Evolutionary conservation across 108 stramenopile species (phyloP).

Genomic region (Chaetoceros tenuissimus): DNA sequence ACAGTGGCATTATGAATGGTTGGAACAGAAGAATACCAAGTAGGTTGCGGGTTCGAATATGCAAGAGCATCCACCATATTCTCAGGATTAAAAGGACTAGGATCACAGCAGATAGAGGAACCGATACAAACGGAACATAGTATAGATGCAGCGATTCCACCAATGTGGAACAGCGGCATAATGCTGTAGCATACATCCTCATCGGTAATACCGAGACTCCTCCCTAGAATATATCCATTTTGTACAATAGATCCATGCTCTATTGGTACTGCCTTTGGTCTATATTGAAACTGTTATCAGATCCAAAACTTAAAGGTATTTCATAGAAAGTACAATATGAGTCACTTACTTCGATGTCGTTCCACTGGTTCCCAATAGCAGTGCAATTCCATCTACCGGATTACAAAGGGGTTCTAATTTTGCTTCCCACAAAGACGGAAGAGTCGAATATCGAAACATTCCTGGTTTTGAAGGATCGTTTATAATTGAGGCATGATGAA

Average conservation of each 20-base stretch:
- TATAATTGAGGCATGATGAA: slow-evolving; percentile 1
- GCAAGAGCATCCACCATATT: slow-evolving; percentile 10
- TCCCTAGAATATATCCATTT: slow-evolving; percentile 10
- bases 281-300: slow-evolving; percentile 21
- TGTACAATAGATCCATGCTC: slow-evolving; percentile 5
- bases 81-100: slow-evolving; percentile 6
- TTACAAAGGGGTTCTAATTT: slow-evolving; percentile 3
- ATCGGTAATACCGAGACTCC: slow-evolving; percentile 4
- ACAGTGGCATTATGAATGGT: slow-evolving; percentile 13
- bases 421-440: too few species aligned
- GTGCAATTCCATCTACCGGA: slow-evolving; percentile 5
- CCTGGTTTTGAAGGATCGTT: slow-evolving; percentile 3
- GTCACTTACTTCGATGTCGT: background rate
- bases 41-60: slow-evolving; percentile 4
- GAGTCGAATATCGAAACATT: slow-evolving; percentile 6
- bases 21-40: slow-evolving; percentile 9
- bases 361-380: background rate
- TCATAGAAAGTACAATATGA: background rate
- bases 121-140: slow-evolving; percentile 14
- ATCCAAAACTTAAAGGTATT: slow-evolving; percentile 14
- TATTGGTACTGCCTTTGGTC: slow-evolving; percentile 22
- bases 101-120: slow-evolving; percentile 5
- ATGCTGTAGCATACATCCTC: slow-evolving; percentile 15
- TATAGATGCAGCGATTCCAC: slow-evolving; percentile 18
- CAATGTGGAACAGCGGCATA: slow-evolving; percentile 40